Conservation (phyloP, 2,329 filamentous ascomycete species). For the Paecilomyces niveus region DNA sequence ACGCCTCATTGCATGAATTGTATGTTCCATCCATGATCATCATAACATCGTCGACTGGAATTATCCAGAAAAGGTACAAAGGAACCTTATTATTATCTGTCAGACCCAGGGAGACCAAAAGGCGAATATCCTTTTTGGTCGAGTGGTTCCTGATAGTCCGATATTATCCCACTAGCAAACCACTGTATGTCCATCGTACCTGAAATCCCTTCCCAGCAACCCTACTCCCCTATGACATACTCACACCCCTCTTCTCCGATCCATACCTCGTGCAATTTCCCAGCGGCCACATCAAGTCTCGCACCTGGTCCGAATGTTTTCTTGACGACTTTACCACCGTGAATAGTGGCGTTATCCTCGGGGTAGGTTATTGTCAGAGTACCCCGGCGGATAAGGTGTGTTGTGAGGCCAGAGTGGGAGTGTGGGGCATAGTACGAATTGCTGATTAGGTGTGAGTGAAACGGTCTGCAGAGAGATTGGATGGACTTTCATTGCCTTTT, state of each 20-base stretch:
- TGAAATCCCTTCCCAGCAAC: neutral
- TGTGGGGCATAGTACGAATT: conserved; percentile 56
- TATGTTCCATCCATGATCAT: no score
- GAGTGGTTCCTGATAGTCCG: no score
- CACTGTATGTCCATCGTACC: neutral
- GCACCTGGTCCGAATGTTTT: conserved; percentile 50
- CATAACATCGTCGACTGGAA: no score
- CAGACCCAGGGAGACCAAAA: no score
- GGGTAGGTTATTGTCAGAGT: conserved; percentile 54
- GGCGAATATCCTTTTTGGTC: no score
- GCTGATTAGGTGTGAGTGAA: conserved; percentile 22
- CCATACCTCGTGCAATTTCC: conserved; percentile 54
- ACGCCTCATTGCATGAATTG: no score
- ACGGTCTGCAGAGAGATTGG: neutral
- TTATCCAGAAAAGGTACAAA: neutral
- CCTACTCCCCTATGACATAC: conserved; percentile 53
- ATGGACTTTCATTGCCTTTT: neutral
- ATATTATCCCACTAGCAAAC: neutral
- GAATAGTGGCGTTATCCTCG: conserved; percentile 33
- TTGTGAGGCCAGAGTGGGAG: conserved; percentile 48
- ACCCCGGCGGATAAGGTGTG: conserved; percentile 53
- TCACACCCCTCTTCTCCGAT: conserved; percentile 53
- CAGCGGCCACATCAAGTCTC: conserved; percentile 51
- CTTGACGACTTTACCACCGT: conserved; percentile 31
- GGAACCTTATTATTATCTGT: neutral